phyloP scores from a whole-genome alignment of 768 basidiomycete species.

The Boletus pseudo-olivaceus region DNA sequence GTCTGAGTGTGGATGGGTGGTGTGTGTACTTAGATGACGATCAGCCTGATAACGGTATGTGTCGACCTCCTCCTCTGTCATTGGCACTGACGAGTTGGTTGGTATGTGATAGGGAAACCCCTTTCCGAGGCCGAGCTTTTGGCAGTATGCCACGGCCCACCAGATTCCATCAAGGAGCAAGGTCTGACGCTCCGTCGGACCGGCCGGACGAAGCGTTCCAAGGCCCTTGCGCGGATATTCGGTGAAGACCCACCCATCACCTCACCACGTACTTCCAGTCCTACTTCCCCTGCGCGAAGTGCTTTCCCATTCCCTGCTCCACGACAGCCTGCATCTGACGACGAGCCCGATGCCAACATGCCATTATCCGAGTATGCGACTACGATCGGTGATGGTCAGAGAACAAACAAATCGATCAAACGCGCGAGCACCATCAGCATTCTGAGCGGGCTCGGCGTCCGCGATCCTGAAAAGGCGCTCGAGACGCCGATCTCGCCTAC shows the following conservation, averaged over 20 bases:
- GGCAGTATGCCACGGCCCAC: constrained; percentile 76
- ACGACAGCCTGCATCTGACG: constrained; percentile 23
- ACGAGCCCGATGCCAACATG: constrained; percentile 38
- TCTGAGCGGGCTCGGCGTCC: constrained; percentile 88
- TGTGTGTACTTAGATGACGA: constrained; percentile 67
- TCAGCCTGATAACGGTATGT: constrained; percentile 51
- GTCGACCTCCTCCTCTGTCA: background rate
- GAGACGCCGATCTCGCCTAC: constrained; percentile 56
- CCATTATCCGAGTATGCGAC: constrained; percentile 31
- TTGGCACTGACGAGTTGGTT: background rate
- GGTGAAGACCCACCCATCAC: constrained; percentile 40
- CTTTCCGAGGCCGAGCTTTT: constrained; percentile 80
- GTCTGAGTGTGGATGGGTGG: constrained; percentile 86
- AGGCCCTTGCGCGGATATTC: constrained; percentile 45
- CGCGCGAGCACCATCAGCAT: constrained; percentile 94
- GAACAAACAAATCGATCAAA: constrained; percentile 41
- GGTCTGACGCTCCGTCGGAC: constrained; percentile 72
- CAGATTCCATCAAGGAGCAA: constrained; percentile 74
- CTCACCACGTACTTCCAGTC: constrained; percentile 29
- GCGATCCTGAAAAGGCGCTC: constrained; percentile 66
- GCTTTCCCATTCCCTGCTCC: constrained; percentile 8
- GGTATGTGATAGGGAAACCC: constrained; percentile 50
- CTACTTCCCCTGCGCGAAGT: constrained; percentile 31
- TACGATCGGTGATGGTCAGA: constrained; percentile 27
- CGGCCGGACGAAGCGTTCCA: constrained; percentile 38